These are phyloP conservation scores for Aspergillus terreus DNA, from an alignment of 2,329 filamentous ascomycete species.

Conservation along the genomic window DNA sequence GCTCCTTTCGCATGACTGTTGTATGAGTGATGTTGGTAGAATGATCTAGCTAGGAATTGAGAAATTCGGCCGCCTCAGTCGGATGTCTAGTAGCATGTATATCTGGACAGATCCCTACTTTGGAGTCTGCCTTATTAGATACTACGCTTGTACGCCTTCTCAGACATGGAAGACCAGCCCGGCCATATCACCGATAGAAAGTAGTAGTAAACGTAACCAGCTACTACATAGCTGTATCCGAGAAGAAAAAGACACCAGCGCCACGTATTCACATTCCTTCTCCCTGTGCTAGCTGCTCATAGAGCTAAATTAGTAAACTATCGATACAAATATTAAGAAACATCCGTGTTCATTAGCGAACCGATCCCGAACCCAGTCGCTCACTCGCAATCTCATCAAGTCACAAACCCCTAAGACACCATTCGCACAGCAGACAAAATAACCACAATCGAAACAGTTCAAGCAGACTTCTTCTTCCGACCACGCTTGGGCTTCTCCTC, in stretches of 20 bases:
- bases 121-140: neutral
- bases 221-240: too few relatives aligned
- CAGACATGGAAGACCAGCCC: too few relatives aligned
- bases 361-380: neutral
- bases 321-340: too few relatives aligned
- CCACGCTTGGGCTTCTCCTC: slow-evolving; percentile 23
- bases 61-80: slow-evolving; percentile 44
- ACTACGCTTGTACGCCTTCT: neutral
- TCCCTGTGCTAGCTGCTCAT: neutral
- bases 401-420: neutral
- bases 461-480: slow-evolving; percentile 20
- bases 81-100: neutral
- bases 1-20: slow-evolving; percentile 6
- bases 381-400: neutral
- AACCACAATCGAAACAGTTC: neutral
- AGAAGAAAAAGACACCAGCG: too few relatives aligned
- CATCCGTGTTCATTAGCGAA: neutral
- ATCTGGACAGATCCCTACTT: neutral
- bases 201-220: too few relatives aligned
- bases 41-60: slow-evolving; percentile 39
- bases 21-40: slow-evolving; percentile 17
- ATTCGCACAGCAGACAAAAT: neutral
- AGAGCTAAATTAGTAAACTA: too few relatives aligned
- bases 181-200: too few relatives aligned
- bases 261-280: too few relatives aligned